A percentile compares a stretch with the other conserved stretches of the same genome.
Evolutionary conservation across 1,284 basidiomycete species (phyloP).

Genomic region (Afroboletus lepidellus): DNA sequence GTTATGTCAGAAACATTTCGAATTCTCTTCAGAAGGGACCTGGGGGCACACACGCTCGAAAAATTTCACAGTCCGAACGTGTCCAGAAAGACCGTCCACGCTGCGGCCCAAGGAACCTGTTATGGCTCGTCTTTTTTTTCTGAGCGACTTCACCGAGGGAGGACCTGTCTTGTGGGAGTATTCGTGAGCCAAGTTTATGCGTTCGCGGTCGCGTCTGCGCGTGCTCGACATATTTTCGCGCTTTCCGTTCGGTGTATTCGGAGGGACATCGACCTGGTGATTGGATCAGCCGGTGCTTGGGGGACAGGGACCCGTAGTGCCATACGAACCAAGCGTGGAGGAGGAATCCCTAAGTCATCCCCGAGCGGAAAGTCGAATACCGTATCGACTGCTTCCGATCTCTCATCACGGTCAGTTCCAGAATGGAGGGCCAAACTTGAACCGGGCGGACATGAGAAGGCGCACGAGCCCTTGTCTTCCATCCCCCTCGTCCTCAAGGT

Average conservation of each 20-base stretch:
- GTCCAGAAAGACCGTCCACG: conserved; percentile 16
- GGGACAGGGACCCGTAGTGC: background rate
- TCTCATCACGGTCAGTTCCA: conserved; percentile 8
- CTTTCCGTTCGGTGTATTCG: conserved; percentile 7
- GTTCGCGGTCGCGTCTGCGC: background rate
- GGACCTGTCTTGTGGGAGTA: conserved; percentile 1
- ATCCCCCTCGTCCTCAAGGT: background rate
- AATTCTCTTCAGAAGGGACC: conserved; percentile 5
- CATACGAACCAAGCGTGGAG: conserved; percentile 18
- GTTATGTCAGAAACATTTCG: conserved; percentile 19
- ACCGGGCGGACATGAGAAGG: conserved; percentile 6
- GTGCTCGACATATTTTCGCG: conserved; percentile 9
- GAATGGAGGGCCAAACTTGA: background rate
- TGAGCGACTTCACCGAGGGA: conserved; percentile 1
- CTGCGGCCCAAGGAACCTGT: conserved; percentile 2
- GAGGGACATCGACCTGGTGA: conserved; percentile 9
- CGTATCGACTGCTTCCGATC: conserved; percentile 7
- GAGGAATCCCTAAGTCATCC: background rate
- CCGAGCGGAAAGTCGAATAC: conserved; percentile 1
- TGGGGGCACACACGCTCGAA: background rate
- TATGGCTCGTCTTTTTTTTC: conserved; percentile 1
- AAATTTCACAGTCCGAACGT: conserved; percentile 18
- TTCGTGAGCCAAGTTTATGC: background rate
- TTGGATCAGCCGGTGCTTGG: conserved; percentile 7
- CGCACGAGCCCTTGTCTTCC: background rate